Base-by-base conservation (phyloP, 768 basidiomycete species). In the Auricularia cornea region DNA sequence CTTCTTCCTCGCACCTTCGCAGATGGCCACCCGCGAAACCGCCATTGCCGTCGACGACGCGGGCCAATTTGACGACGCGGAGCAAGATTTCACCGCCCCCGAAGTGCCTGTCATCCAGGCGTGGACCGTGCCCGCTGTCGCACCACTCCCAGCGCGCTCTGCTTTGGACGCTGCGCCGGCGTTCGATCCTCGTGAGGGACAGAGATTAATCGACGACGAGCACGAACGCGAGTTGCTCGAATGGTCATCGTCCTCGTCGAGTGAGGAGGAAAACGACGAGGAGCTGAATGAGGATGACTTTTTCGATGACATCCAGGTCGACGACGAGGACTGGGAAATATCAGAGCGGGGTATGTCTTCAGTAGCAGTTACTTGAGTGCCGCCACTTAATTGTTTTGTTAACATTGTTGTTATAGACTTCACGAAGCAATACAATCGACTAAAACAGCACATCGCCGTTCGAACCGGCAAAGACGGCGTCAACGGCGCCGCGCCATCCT, bases 361-460 rank as follows among this genome's bases (percentile, higher is more conserved):
- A 20, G 31, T n/a, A 57, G 54, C 28, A n/a, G n/a, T n/a, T n/a
- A n/a, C n/a, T n/a, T n/a, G n/a, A n/a, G n/a, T n/a, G n/a, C n/a
- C n/a, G n/a, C n/a, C n/a, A n/a, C n/a, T n/a, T n/a, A n/a, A 30
- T 31, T 14, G 35, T 5, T 38, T 8, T 38, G 35, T 14, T 38
- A 8, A 56, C 31, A 63, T 23, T 33, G 29, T 52, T 2, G 31
- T 18, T 51, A 38, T 30, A 97, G 97, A 99, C 77, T 98, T 99
- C 70, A 98, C 97, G 35, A 98, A 98, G 75, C 94, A 98, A 70
- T 99, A 91, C 76, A 98, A 98, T 76, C 88, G 97, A 28, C 80
- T 98, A 32, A 80, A 90, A 59, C 95, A 98, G 72, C 92, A 98
- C 72, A 87, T 92, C 63, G 90, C 90, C 26, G 89, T 93, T 4